Conservation (phyloP, 495 filamentous ascomycete species). For the Talaromyces stipitatus region DNA sequence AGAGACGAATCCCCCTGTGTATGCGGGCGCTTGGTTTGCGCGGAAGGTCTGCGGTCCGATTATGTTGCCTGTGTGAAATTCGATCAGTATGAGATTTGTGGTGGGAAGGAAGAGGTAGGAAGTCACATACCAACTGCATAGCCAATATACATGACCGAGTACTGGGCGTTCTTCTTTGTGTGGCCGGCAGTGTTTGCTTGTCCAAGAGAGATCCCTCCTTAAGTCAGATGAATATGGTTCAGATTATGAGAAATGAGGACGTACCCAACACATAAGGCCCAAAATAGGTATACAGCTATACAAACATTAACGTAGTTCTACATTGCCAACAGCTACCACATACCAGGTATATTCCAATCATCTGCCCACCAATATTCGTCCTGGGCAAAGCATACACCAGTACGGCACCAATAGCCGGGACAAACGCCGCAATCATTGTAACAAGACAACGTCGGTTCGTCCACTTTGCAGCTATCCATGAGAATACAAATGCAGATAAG, state of each 20-base stretch:
- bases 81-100: too few species aligned
- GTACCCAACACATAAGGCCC: slow-evolving; percentile 27
- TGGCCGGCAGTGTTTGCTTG: slow-evolving; percentile 33
- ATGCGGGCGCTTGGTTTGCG: slow-evolving; percentile 43
- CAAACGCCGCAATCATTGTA: slow-evolving; percentile 19
- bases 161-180: slow-evolving; percentile 23
- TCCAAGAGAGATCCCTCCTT: slow-evolving; percentile 20
- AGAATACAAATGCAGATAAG: slow-evolving; percentile 22
- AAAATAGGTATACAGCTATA: slow-evolving; percentile 27
- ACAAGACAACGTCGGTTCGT: slow-evolving; percentile 27
- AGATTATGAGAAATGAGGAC: neutral
- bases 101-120: too few species aligned
- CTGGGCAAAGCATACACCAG: slow-evolving; percentile 27
- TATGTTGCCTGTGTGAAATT: slow-evolving; percentile 48
- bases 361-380: slow-evolving; percentile 23
- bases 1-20: slow-evolving; percentile 21
- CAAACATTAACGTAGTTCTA: neutral
- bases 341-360: slow-evolving; percentile 29
- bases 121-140: slow-evolving; percentile 17
- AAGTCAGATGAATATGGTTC: neutral
- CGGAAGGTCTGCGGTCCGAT: slow-evolving; percentile 56
- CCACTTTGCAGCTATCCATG: slow-evolving; percentile 26
- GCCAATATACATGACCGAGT: slow-evolving; percentile 22
- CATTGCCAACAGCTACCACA: slow-evolving; percentile 1
- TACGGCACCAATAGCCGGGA: slow-evolving; percentile 27